Base-by-base conservation (phyloP, 805 yeast species). In the Zygosaccharomyces kombuchaensis region DNA sequence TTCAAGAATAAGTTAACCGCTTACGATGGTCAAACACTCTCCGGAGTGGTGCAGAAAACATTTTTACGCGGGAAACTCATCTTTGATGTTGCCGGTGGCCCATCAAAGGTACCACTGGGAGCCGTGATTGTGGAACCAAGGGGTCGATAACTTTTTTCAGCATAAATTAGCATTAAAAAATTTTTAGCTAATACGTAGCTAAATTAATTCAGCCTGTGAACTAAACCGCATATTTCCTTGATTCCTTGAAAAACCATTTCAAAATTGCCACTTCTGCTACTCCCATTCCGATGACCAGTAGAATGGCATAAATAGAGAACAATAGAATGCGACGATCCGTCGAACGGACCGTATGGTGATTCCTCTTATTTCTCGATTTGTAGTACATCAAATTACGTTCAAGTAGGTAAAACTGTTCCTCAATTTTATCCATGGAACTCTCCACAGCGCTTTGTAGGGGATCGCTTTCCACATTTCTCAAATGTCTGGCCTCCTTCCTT, bases 1-100 rank as follows among this genome's bases (percentile, higher is more conserved):
- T 91, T 86, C 72, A 89, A 87, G 56, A 91, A 90, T 71, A 90
- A 89, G 65, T 67, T 91, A 44, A 86, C 96, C 1, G 96, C 96
- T 0, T 91, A 87, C 62, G 74, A 87, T 57, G 95, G 95, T 4
- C 71, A 71, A 68, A 64, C 71, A 42, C 70, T 88, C 50, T 68
- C 65, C 34, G 97, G 98, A 19, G 73, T 81, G 48, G 95, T 90
- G 6, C 69, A 81, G 40, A 90, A 84, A 64, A 88, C 97, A 0
- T 70, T 86, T 38, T 73, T 91, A 12, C 74, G 96, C 53, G 97
- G 97, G 2, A 69, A 74, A 34, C 70, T 81, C 0, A 83, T 86
- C 12, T 91, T 76, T 64, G 77, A 77, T 4, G 62, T 69, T 30
- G 73, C 73, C 4, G 56, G 57, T 34, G 90, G 90, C 3, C 80